phyloP scores from a whole-genome alignment of 495 filamentous ascomycete species.

The Parathielavia hyrcaniae region DNA sequence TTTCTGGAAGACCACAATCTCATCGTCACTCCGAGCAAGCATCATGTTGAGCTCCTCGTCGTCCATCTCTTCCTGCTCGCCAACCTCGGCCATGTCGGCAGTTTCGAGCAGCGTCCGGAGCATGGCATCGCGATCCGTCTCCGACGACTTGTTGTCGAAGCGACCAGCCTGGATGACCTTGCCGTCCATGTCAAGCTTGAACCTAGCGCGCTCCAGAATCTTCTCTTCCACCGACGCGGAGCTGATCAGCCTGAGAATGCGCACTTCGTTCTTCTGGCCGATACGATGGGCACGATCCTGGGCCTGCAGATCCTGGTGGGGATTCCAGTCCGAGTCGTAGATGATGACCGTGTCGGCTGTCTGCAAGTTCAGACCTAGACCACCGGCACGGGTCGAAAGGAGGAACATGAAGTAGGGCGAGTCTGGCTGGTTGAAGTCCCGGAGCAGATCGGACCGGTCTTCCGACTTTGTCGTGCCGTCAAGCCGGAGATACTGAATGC shows the following conservation, averaged over 20 bases:
- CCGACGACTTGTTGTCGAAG: constrained; percentile 98
- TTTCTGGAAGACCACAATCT: constrained; percentile 61
- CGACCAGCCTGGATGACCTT: constrained; percentile 99
- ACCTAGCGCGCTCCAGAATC: constrained; percentile 93
- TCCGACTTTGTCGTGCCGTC: constrained; percentile 97
- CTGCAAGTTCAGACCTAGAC: constrained; percentile 91
- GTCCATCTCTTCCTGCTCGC: constrained; percentile 89
- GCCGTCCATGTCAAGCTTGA: constrained; percentile 97
- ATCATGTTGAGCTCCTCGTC: constrained; percentile 94
- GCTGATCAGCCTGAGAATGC: constrained; percentile 89
- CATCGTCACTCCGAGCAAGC: constrained; percentile 68
- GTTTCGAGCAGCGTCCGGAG: constrained; percentile 84
- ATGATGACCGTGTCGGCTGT: constrained; percentile 99
- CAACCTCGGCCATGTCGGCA: constrained; percentile 77
- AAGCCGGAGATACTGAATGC: constrained; percentile 77
- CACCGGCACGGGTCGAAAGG: constrained; percentile 97
- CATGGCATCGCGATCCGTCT: constrained; percentile 95
- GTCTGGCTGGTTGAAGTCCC: constrained; percentile 77
- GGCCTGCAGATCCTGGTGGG: constrained; percentile 97
- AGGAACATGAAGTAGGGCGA: constrained; percentile 97
- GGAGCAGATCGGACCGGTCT: constrained; percentile 86
- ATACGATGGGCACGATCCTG: constrained; percentile 99
- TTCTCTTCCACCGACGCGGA: constrained; percentile 98
- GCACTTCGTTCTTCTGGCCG: constrained; percentile 98
- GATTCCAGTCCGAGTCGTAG: constrained; percentile 99